Base-by-base conservation (phyloP, 164 flowering plant genomes). In the Warburgia ugandensis region DNA sequence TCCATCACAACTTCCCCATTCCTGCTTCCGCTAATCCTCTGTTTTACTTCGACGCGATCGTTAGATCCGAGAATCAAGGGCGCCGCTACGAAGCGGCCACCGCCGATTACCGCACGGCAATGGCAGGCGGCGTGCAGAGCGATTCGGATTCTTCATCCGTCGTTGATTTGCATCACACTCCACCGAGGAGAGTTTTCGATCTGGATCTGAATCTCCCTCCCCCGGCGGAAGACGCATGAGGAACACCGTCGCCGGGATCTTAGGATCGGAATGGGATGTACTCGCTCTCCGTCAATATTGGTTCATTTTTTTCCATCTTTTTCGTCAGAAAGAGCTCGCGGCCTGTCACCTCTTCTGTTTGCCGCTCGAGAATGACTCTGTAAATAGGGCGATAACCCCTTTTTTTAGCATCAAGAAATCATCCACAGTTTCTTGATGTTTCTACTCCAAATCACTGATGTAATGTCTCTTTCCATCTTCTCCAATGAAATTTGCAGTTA, bases 101-200 rank as follows among this genome's bases (percentile, higher is more conserved):
- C 3, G 46, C 36, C 4, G 70, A 50, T 20, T 53, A 54, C n/a
- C 32, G 20, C 14, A 13, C 16, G 19, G 28, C 12, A 42, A 29
- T 3, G 53, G 50, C 40, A 50, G 40, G 42, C 40, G 59, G 60
- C 38, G 65, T 58, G 4, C 75, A 68, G 65, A 74, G 78, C 54
- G 86, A 80, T 35, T 72, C 86, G 4, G 84, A 78, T 30, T 77
- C 81, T 6, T 83, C 81, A 0, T 73, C 82, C 5, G 73, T 73
- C 29, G 75, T 74, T 3, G 58, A 61, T 37, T 52, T 52, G 35
- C 47, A 48, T 35, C 71, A 60, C 52, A 47, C 59, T 30, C 64
- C 67, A 7, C 43, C 53, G 27, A 48, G 41, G 22, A 41, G 57
- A 6, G 62, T 36, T 17, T 59, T 68, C 14, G 63, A 58, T 49